phyloP scores from a whole-genome alignment of 768 basidiomycete genomes.

The Mycena galericulata region DNA sequence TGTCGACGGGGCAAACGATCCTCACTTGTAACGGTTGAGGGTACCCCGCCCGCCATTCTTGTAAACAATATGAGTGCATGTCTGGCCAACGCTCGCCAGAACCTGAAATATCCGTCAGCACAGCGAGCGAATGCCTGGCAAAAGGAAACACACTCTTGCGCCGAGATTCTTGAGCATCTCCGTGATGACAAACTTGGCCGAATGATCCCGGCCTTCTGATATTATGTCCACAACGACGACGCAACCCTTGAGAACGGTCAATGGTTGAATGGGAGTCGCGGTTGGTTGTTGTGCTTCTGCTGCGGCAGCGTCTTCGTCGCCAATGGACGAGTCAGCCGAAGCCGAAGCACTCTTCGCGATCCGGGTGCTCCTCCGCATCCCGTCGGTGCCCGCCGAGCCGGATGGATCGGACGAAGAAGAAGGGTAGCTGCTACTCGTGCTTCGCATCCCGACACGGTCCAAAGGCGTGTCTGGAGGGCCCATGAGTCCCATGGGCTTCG shows the following conservation, averaged over 20 bases:
- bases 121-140: neutral
- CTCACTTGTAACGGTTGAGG: constrained; percentile 75
- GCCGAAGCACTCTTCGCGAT: constrained; percentile 41
- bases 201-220: constrained; percentile 84
- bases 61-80: constrained; percentile 87
- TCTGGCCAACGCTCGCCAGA: constrained; percentile 72
- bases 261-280: constrained; percentile 41
- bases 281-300: constrained; percentile 35
- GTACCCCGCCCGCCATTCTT: constrained; percentile 87
- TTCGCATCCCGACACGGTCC: constrained; percentile 49
- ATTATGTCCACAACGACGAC: constrained; percentile 90
- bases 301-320: constrained; percentile 31
- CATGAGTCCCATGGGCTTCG: constrained; percentile 51
- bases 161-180: constrained; percentile 87
- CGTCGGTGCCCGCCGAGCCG: constrained; percentile 22
- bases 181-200: constrained; percentile 81
- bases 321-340: constrained; percentile 34
- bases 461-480: constrained; percentile 63
- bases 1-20: constrained; percentile 4
- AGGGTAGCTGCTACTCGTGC: constrained; percentile 53
- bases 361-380: constrained; percentile 48
- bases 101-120: constrained; percentile 53
- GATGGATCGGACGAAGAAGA: constrained; percentile 37
- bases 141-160: constrained; percentile 69
- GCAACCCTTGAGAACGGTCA: constrained; percentile 78